Conservation (phyloP, 1,284 basidiomycete genomes). For the Meira miltonrushii region DNA sequence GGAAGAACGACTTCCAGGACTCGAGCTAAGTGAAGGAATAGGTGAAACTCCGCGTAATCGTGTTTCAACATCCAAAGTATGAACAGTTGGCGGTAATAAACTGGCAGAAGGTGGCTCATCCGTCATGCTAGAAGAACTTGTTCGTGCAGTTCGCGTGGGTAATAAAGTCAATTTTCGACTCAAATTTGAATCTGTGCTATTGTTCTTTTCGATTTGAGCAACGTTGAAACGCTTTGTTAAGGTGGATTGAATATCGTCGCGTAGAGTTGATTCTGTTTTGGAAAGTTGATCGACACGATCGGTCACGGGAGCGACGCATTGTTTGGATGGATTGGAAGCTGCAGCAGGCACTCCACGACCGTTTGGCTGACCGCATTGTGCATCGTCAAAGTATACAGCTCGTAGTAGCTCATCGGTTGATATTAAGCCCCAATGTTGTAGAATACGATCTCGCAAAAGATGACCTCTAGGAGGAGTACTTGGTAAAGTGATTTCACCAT, state of each 20-base stretch:
- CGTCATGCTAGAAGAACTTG: neutral
- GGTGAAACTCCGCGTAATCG: slow-evolving; percentile 8
- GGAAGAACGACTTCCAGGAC: neutral
- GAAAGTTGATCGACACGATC: neutral
- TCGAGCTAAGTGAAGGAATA: slow-evolving; percentile 12
- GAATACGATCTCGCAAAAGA: slow-evolving; percentile 20
- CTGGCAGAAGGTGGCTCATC: neutral
- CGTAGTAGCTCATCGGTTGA: slow-evolving; percentile 22
- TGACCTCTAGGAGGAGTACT: slow-evolving; percentile 4
- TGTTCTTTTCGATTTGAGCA: too few relatives aligned
- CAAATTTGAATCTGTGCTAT: too few relatives aligned
- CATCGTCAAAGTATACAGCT: slow-evolving; percentile 20
- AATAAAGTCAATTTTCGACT: too few relatives aligned
- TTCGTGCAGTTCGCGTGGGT: neutral
- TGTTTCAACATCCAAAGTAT: neutral
- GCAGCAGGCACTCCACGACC: neutral
- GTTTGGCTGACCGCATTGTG: neutral
- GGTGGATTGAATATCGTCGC: neutral
- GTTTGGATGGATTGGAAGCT: neutral
- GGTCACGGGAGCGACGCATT: neutral
- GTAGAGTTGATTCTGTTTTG: neutral
- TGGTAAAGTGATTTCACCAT: neutral
- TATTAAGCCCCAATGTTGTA: slow-evolving; percentile 18
- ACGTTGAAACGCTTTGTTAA: neutral
- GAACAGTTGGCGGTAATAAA: neutral